These are phyloP conservation scores for Leucosporidium scottii DNA, from an alignment of 768 basidiomycete genomes.

Conservation along the genomic window DNA sequence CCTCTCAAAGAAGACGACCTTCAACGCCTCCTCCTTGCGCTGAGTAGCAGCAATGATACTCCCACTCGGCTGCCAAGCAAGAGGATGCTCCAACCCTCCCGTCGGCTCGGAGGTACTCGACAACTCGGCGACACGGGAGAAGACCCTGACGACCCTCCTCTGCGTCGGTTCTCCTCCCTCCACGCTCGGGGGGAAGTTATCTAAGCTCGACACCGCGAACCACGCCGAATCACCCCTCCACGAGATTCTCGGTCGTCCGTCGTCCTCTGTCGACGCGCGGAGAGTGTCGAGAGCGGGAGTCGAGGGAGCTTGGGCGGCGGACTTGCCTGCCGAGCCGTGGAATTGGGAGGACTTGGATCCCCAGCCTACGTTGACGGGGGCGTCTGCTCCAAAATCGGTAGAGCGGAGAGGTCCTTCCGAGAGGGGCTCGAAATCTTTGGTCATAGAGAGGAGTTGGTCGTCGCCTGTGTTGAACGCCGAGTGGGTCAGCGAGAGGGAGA, in stretches of 20 bases:
- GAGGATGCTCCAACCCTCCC: constrained; percentile 67
- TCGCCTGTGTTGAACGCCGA: constrained; percentile 50
- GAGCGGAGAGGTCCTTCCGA: constrained; percentile 68
- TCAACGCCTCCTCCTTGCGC: constrained; percentile 62
- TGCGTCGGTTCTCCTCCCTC: constrained; percentile 34
- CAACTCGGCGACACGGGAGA: constrained; percentile 63
- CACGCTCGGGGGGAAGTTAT: constrained; percentile 41
- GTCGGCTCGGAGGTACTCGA: constrained; percentile 80
- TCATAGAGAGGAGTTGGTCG: constrained; percentile 78
- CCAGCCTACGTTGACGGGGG: constrained; percentile 94
- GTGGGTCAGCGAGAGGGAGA: not conserved
- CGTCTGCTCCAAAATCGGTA: constrained; percentile 77
- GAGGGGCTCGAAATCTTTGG: constrained; percentile 76
- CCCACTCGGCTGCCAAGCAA: constrained; percentile 83
- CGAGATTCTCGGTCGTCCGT: constrained; percentile 62
- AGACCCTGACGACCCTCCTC: constrained; percentile 62
- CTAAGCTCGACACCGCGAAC: constrained; percentile 75
- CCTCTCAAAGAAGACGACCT: constrained; percentile 88
- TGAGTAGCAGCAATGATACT: constrained; percentile 76
- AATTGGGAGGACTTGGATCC: constrained; percentile 95
- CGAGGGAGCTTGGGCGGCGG: constrained; percentile 53
- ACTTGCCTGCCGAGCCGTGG: constrained; percentile 87
- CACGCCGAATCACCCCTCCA: constrained; percentile 92
- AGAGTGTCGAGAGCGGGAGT: constrained; percentile 48
- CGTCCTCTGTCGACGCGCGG: constrained; percentile 57